Evolutionary conservation across 768 basidiomycete genomes (phyloP).

Genomic region (Podaxis mareebaensis): DNA sequence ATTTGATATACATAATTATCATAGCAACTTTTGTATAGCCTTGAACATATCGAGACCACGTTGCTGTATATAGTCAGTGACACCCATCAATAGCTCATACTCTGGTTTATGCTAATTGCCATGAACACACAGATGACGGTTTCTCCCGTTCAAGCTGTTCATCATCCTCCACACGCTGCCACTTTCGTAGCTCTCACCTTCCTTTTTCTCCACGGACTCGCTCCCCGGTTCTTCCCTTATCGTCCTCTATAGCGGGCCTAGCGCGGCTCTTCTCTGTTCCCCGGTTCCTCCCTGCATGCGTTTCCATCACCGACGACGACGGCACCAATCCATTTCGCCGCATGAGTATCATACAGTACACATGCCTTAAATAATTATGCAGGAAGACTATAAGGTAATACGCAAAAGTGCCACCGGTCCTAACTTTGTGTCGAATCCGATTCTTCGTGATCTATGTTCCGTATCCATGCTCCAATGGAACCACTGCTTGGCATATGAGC

Average conservation of each 20-base stretch:
- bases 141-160: neutral
- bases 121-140: slow-evolving; percentile 15
- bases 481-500: slow-evolving; percentile 52
- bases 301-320: slow-evolving; percentile 13
- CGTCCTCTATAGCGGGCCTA: slow-evolving; percentile 5
- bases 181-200: neutral
- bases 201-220: slow-evolving; percentile 1
- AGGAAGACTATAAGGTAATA: neutral
- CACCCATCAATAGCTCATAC: slow-evolving; percentile 15
- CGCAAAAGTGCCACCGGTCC: neutral
- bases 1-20: slow-evolving; percentile 8
- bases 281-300: slow-evolving; percentile 10
- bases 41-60: slow-evolving; percentile 1
- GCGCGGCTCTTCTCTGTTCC: slow-evolving; percentile 17
- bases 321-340: slow-evolving; percentile 13
- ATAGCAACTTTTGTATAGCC: neutral
- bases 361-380: neutral
- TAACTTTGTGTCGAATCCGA: neutral
- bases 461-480: slow-evolving; percentile 96
- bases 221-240: neutral
- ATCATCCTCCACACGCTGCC: slow-evolving; percentile 9
- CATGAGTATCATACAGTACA: slow-evolving; percentile 4
- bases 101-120: slow-evolving; percentile 7
- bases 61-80: slow-evolving; percentile 8
- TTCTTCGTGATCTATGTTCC: slow-evolving; percentile 72